A percentile compares a stretch with the other conserved stretches of the same genome.
These are phyloP conservation scores for Meira miltonrushii DNA, from an alignment of 1,284 basidiomycete species.

Conservation along the genomic window DNA sequence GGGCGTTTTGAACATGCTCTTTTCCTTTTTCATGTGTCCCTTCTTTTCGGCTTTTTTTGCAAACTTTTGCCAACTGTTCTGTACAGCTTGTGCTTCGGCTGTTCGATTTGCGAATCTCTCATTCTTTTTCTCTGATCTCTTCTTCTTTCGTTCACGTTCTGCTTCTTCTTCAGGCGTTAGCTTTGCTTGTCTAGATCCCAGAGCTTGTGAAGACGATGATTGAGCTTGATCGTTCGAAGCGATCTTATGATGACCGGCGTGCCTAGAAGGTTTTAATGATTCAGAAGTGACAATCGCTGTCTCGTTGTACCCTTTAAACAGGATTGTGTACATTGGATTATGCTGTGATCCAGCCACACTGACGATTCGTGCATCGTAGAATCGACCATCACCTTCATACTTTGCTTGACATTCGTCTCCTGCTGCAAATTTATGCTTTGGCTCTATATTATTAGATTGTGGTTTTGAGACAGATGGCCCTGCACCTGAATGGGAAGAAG, in stretches of 20 bases:
- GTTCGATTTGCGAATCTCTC: conserved; percentile 79
- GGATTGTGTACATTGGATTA: conserved; percentile 81
- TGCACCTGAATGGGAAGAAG: background rate
- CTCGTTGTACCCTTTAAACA: conserved; percentile 90
- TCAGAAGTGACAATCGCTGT: conserved; percentile 78
- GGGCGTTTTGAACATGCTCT: conserved; percentile 89
- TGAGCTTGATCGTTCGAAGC: background rate
- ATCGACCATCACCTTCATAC: conserved; percentile 57
- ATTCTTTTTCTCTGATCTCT: conserved; percentile 92
- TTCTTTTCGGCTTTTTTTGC: conserved; percentile 67
- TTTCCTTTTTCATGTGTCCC: conserved; percentile 59
- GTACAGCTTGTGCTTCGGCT: conserved; percentile 80
- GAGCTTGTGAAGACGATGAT: no score
- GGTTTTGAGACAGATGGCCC: background rate
- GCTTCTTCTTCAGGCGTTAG: conserved; percentile 63
- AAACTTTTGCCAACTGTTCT: conserved; percentile 94
- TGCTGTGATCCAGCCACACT: conserved; percentile 78
- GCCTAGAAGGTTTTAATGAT: conserved; percentile 64
- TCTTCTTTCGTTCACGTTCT: conserved; percentile 81
- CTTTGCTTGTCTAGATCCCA: background rate
- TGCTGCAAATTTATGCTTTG: conserved; percentile 54
- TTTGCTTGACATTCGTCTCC: conserved; percentile 90
- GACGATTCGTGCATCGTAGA: conserved; percentile 37
- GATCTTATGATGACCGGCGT: background rate
- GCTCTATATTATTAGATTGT: conserved; percentile 1